Evolutionary conservation across 2,329 filamentous ascomycete species (phyloP).

Genomic region (Trichocomaceae sp.): DNA sequence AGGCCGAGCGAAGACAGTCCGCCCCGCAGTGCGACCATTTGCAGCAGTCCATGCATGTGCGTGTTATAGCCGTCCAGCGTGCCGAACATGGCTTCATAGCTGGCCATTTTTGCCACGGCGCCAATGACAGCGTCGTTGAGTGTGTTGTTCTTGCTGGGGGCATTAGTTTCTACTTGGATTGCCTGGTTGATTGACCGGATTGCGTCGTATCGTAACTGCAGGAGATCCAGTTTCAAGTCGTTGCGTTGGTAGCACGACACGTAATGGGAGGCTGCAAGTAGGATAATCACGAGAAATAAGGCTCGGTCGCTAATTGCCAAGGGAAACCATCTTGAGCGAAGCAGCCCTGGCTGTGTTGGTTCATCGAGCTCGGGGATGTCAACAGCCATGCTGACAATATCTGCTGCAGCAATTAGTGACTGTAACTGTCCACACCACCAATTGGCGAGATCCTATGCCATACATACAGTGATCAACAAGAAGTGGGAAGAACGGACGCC

Average conservation of each 20-base stretch:
- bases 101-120: constrained; percentile 48
- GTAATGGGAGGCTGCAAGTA: constrained; percentile 39
- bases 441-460: neutral
- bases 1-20: constrained; percentile 40
- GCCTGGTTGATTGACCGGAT: constrained; percentile 39
- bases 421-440: neutral
- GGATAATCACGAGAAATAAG: constrained; percentile 37
- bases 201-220: constrained; percentile 42
- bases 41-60: constrained; percentile 44
- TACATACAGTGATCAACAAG: constrained; percentile 30
- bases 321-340: constrained; percentile 37
- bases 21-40: constrained; percentile 41
- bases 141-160: neutral
- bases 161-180: constrained; percentile 18
- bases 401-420: constrained; percentile 18
- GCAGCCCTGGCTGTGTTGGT: constrained; percentile 25
- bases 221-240: constrained; percentile 25
- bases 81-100: constrained; percentile 49
- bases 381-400: constrained; percentile 34
- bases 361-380: constrained; percentile 40
- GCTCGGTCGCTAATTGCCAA: constrained; percentile 37
- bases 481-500: constrained; percentile 28
- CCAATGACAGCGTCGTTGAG: constrained; percentile 42
- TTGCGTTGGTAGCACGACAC: constrained; percentile 23
- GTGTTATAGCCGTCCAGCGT: constrained; percentile 36